Evolutionary conservation across 345 rosid species (phyloP).

Genomic region (Schrenkiella parvula): DNA sequence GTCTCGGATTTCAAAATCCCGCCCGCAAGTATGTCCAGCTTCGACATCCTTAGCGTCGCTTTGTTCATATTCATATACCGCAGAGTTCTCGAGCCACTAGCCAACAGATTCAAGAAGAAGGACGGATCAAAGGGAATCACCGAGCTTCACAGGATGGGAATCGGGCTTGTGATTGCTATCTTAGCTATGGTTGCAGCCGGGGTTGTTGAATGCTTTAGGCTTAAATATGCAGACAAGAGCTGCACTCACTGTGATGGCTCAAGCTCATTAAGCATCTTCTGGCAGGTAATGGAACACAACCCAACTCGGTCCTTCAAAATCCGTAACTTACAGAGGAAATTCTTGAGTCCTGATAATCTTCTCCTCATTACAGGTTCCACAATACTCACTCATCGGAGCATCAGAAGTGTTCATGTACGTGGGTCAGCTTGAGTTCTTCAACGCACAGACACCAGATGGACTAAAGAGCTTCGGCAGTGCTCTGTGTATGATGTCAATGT

Average conservation of each 20-base stretch:
- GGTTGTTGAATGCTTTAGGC: slow-evolving; percentile 73
- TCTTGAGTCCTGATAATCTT: not conserved
- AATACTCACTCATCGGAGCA: slow-evolving; percentile 85
- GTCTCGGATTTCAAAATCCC: slow-evolving; percentile 74
- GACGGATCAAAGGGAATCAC: slow-evolving; percentile 57
- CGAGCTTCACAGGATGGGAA: slow-evolving; percentile 95
- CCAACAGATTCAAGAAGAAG: slow-evolving; percentile 44
- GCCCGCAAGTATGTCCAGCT: slow-evolving; percentile 97
- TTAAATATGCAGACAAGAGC: slow-evolving; percentile 56
- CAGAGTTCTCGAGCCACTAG: slow-evolving; percentile 73
- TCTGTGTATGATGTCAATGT: slow-evolving; percentile 93
- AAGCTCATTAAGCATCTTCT: slow-evolving; percentile 95
- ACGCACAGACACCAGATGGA: slow-evolving; percentile 92
- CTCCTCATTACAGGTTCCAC: slow-evolving; percentile 60
- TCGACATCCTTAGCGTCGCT: slow-evolving; percentile 91
- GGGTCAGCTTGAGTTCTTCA: slow-evolving; percentile 94
- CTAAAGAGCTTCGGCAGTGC: slow-evolving; percentile 96
- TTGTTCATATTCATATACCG: slow-evolving; percentile 82
- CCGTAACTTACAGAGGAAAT: not conserved
- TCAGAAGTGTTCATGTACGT: slow-evolving; percentile 99
- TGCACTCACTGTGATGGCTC: slow-evolving; percentile 79
- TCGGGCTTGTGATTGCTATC: slow-evolving; percentile 87
- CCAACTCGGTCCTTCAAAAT: not conserved
- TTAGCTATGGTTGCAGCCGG: slow-evolving; percentile 92
- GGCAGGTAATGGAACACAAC: slow-evolving; percentile 55